Evolutionary conservation across 768 basidiomycete genomes (phyloP).

Genomic region (Leucosporidium yakuticum): DNA sequence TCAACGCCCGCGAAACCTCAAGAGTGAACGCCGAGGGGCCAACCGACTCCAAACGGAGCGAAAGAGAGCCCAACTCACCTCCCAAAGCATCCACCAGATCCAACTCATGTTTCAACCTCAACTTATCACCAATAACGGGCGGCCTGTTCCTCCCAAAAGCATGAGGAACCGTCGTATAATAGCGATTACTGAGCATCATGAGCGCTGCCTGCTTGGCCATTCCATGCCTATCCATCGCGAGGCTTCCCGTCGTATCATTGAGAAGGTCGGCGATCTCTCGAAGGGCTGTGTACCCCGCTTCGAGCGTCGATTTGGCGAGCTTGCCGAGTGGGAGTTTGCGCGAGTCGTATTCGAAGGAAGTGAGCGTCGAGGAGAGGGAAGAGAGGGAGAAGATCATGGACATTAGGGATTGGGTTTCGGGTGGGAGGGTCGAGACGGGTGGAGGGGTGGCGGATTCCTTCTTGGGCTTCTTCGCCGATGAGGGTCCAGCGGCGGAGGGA

Average conservation of each 20-base stretch:
- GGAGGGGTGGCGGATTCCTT: background rate
- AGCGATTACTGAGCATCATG: background rate
- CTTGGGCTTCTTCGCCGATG: background rate
- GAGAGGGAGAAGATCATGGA: conserved; percentile 1
- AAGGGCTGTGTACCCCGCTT: background rate
- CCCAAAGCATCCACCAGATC: conserved; percentile 1
- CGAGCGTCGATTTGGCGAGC: background rate
- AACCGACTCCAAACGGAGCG: background rate
- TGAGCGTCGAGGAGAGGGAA: background rate
- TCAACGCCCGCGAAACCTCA: too few species aligned
- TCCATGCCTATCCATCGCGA: background rate
- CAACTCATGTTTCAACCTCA: background rate
- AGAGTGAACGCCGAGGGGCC: background rate
- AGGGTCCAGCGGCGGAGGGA: background rate
- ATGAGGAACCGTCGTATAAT: background rate
- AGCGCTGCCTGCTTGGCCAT: background rate
- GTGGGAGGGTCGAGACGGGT: background rate
- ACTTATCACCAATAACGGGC: background rate
- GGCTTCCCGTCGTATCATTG: background rate
- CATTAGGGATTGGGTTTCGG: background rate
- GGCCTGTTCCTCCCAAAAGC: background rate
- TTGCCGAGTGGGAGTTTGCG: background rate
- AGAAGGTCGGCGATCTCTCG: background rate
- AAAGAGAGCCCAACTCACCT: background rate
- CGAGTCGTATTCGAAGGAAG: background rate